Evolutionary conservation across 805 yeast species (phyloP), one percentile per base, ranked within the genome.

Genomic region (Jamesozyma lodderae): DNA sequence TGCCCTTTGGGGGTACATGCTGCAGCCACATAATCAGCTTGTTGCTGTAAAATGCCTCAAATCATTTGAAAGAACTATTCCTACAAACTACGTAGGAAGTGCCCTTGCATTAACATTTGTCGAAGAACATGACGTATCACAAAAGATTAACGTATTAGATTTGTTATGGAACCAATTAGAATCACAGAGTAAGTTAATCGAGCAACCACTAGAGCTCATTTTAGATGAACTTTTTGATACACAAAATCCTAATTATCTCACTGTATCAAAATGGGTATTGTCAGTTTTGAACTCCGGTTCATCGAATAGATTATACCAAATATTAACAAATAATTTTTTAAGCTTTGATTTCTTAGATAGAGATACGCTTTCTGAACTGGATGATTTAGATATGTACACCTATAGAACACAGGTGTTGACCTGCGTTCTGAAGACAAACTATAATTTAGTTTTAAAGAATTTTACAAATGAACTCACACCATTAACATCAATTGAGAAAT

Each of bases 101-200:
- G 81, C 85, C 0, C 45, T 88, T 2, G 64, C 84, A 0, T 64
- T 72, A 2, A 66, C 76, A 33, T 68, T 84, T 22, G 51, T 78
- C 11, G 53, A 67, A 4, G 55, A 66, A 6, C 43, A 59, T 6
- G 53, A 52, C 25, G 59, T 68, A 16, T 53, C 59, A 5, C 59
- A 67, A 14, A 66, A 77, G 42, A 57, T 80, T 1, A 56, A 64
- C 14, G 80, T 82, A 0, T 72, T 85, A 45, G 69, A 75, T 36
- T 69, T 75, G 7, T 54, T 88, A 4, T 90, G 96, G 96, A 67
- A 69, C 3, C 90, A 83, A 48, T 70, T 90, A 0, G 71, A 68
- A 31, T 60, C 47, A 45, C 46, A 43, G 19, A 39, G 47, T 10
- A 33, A 31, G 6, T 20, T 64, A 37, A 60, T 86, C 10, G 62